phyloP scores from a whole-genome alignment of 495 filamentous ascomycete species.

The Hapsidospora chrysogenum region DNA sequence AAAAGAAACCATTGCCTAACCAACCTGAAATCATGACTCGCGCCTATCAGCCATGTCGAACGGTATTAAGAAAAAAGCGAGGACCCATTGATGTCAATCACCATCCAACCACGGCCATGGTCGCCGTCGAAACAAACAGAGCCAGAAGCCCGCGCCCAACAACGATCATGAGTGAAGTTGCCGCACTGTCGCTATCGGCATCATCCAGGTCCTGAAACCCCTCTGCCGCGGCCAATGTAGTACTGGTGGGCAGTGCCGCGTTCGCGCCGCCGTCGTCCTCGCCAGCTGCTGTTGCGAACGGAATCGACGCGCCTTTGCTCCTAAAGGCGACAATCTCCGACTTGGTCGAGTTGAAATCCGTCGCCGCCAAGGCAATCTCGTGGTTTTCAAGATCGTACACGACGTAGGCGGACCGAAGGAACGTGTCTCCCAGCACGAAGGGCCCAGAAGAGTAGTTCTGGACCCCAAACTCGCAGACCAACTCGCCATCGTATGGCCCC shows the following conservation, averaged over 20 bases:
- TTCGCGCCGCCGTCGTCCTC: too few relatives aligned
- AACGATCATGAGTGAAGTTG: too few relatives aligned
- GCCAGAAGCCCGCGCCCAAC: too few relatives aligned
- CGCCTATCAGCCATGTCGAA: too few relatives aligned
- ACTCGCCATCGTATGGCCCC: conserved; percentile 34
- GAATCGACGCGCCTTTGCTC: conserved; percentile 29
- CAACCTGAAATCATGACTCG: too few relatives aligned
- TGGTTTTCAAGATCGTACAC: conserved; percentile 89
- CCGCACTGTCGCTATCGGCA: conserved; percentile 1
- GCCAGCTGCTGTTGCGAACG: conserved; percentile 33
- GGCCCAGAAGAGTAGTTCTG: conserved; percentile 43
- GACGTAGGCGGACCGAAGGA: conserved; percentile 82
- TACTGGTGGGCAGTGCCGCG: conserved; percentile 23
- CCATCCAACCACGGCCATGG: too few relatives aligned
- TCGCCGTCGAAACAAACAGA: too few relatives aligned
- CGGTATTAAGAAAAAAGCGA: too few relatives aligned
- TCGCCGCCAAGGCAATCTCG: conserved; percentile 70
- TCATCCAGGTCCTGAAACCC: too few relatives aligned
- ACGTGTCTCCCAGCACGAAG: conserved; percentile 81
- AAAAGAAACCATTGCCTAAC: too few relatives aligned
- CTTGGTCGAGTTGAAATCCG: conserved; percentile 64
- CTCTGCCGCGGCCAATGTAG: conserved; percentile 8
- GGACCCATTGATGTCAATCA: too few relatives aligned
- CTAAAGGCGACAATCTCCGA: conserved; percentile 35
- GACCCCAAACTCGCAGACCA: conserved; percentile 61